Evolutionary conservation across 2,329 filamentous ascomycete species (phyloP).

Genomic region (Paraconiothyrium sp.): DNA sequence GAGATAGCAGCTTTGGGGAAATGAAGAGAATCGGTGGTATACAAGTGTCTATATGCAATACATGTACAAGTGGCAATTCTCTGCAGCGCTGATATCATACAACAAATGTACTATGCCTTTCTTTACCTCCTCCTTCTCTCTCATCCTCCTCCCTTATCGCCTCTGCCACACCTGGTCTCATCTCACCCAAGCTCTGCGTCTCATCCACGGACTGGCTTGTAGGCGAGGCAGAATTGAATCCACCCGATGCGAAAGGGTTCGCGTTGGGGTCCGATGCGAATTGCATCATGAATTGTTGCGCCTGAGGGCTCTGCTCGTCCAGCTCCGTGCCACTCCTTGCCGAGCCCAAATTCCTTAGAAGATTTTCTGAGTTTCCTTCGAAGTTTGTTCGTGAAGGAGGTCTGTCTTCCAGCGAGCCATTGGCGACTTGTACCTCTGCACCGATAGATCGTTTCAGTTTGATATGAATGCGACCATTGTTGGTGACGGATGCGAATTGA

Average conservation of each 20-base stretch:
- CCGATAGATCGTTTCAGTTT: constrained; percentile 33
- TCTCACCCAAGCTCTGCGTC: not conserved
- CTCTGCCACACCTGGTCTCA: not conserved
- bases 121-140: not conserved
- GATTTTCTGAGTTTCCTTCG: constrained; percentile 13
- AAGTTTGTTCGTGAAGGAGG: constrained; percentile 28
- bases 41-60: constrained; percentile 12
- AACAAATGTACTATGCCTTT: not conserved
- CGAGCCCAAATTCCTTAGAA: constrained; percentile 19
- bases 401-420: constrained; percentile 38
- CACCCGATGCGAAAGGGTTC: not conserved
- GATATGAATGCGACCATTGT: constrained; percentile 43
- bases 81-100: constrained; percentile 4
- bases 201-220: not conserved
- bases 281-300: constrained; percentile 11
- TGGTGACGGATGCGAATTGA: constrained; percentile 48
- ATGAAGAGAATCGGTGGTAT: constrained; percentile 13
- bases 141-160: not conserved
- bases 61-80: constrained; percentile 7
- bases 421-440: constrained; percentile 33
- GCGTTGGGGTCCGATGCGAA: constrained; percentile 1
- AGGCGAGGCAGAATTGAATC: not conserved
- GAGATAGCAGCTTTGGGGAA: not conserved
- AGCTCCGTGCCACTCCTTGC: constrained; percentile 29
- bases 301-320: constrained; percentile 33